These are phyloP conservation scores for Pichia insulana DNA, from an alignment of 805 yeast species.

Conservation along the genomic window DNA sequence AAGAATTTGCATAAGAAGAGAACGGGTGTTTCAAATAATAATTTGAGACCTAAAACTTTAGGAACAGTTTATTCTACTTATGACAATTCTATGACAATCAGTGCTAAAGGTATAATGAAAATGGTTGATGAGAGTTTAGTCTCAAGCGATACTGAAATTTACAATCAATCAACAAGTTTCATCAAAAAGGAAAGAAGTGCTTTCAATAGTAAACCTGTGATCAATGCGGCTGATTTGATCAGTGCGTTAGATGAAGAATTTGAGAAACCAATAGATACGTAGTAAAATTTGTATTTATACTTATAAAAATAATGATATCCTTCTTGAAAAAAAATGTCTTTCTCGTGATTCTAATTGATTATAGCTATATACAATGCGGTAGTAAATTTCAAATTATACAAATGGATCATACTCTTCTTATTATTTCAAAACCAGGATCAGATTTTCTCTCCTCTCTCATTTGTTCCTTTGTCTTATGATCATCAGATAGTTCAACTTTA, in stretches of 20 bases:
- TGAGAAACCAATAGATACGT: constrained; percentile 5
- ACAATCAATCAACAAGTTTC: constrained; percentile 16
- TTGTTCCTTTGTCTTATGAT: constrained; percentile 40
- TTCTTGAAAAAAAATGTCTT: too few species aligned
- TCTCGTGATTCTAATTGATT: too few species aligned
- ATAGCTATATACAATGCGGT: too few species aligned
- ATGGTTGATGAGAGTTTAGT: constrained; percentile 33
- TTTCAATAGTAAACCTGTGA: constrained; percentile 16
- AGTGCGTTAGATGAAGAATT: constrained; percentile 17
- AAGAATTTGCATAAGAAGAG: constrained; percentile 6
- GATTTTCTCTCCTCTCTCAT: constrained; percentile 49
- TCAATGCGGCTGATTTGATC: constrained; percentile 25
- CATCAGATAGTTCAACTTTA: constrained; percentile 63
- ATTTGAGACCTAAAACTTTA: constrained; percentile 1
- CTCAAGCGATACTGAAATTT: constrained; percentile 28
- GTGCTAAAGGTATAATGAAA: constrained; percentile 29
- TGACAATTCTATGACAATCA: constrained; percentile 30
- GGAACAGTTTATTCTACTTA: constrained; percentile 20
- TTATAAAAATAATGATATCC: not conserved
- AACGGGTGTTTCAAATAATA: constrained; percentile 2
- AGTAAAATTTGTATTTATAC: not conserved
- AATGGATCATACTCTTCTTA: not conserved
- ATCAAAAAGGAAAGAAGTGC: not conserved
- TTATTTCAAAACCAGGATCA: constrained; percentile 55
- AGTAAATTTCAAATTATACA: too few species aligned